A percentile compares a stretch with the other conserved stretches of the same genome.
Evolutionary conservation across 2,329 filamentous ascomycete species (phyloP).

Genomic region (Colletotrichum gigasporum): DNA sequence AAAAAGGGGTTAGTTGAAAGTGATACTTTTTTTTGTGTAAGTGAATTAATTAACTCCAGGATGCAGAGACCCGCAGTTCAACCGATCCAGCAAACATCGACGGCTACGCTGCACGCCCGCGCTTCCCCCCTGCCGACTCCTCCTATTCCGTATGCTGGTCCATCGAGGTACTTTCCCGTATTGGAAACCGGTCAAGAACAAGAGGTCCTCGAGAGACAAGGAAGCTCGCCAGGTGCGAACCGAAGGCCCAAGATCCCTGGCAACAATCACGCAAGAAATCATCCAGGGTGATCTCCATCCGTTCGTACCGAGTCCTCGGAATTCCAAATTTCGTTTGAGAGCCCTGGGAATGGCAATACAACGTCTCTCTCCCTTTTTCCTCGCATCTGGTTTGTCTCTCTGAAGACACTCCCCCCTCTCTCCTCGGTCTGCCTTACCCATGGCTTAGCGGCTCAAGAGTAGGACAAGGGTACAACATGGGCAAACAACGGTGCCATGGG

Average conservation of each 20-base stretch:
- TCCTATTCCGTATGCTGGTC: background rate
- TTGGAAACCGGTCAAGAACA: background rate
- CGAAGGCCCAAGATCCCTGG: slow-evolving; percentile 14
- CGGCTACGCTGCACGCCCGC: background rate
- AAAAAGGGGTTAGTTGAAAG: background rate
- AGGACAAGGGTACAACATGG: background rate
- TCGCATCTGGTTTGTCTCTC: background rate
- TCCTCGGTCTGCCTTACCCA: background rate
- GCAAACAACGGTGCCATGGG: slow-evolving; percentile 6
- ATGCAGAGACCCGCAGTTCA: slow-evolving; percentile 2
- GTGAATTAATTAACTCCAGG: background rate
- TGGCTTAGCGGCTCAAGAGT: background rate
- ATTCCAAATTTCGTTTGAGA: slow-evolving; percentile 23
- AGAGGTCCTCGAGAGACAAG: background rate
- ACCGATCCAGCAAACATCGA: background rate
- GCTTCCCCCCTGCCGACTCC: background rate
- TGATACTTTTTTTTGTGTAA: background rate
- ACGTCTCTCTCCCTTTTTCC: background rate
- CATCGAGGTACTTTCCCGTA: background rate
- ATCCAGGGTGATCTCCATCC: slow-evolving; percentile 24
- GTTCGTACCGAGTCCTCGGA: slow-evolving; percentile 27
- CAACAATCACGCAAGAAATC: slow-evolving; percentile 20
- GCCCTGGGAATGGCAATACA: background rate
- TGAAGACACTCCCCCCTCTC: background rate
- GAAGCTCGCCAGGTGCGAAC: background rate